Evolutionary conservation across 1,284 basidiomycete species (phyloP).

Genomic region (Irpex sp.): DNA sequence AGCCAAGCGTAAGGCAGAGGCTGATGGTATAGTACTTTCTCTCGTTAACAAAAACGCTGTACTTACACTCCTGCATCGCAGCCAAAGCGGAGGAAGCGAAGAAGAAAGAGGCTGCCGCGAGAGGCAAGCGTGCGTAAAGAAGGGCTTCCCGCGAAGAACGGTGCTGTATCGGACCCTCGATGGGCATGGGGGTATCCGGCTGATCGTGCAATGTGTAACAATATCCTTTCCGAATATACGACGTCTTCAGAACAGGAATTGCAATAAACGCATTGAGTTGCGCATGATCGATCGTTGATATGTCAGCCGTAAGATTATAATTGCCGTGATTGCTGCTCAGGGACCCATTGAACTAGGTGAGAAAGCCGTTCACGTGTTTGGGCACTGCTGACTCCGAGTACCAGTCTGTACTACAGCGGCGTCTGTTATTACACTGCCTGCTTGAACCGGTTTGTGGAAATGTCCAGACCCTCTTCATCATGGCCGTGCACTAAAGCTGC

Average conservation of each 20-base stretch:
- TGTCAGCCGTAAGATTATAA: neutral
- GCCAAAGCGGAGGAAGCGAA: constrained; percentile 42
- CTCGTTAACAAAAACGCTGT: neutral
- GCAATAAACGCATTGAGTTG: neutral
- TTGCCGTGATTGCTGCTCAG: neutral
- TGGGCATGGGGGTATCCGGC: neutral
- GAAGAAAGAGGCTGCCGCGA: constrained; percentile 23
- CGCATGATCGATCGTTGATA: neutral
- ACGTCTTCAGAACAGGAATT: neutral
- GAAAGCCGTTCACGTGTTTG: no score
- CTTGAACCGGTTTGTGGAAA: no score
- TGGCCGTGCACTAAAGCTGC: no score
- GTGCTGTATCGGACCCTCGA: neutral
- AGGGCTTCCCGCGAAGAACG: neutral
- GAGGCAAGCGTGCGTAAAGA: constrained; percentile 2
- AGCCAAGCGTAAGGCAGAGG: constrained; percentile 80
- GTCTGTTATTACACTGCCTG: no score
- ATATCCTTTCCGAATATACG: neutral
- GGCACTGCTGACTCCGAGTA: no score
- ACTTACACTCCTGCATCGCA: constrained; percentile 16
- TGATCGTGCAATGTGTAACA: neutral
- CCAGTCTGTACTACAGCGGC: no score
- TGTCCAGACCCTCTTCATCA: no score
- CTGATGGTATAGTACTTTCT: constrained; percentile 51
- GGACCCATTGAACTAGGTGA: neutral